Evolutionary conservation across 2,329 filamentous ascomycete genomes (phyloP), one percentile per base, ranked within the genome.

Genomic region (Exutisphaerella laricina): DNA sequence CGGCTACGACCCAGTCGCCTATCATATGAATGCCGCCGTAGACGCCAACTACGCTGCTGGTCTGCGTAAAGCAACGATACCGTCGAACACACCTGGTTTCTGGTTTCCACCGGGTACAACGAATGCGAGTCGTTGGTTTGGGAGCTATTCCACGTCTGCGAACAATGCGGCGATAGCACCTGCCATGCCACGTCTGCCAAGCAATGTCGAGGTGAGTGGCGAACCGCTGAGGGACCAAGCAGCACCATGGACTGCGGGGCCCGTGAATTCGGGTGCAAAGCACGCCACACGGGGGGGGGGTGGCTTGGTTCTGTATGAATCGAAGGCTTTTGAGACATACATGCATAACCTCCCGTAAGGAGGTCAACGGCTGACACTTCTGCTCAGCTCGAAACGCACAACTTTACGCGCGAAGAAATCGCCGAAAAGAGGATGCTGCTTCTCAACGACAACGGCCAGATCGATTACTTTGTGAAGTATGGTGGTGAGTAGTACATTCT

Each of bases 371-470:
- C n/a, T n/a, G n/a, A n/a, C n/a, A n/a, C n/a, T n/a, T n/a, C n/a
- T n/a, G n/a, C n/a, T n/a, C n/a, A n/a, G 64, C 75, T 98, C 39
- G 90, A 97, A 60, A 90, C 90, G 0, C 92, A 97, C 60, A 85
- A 98, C 63, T 98, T 98, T 61, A 85, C 85, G 0, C 78, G 87
- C 2, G 90, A 97, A 64, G 89, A 96, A 58, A 78, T 94, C 40
- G 90, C 89, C 0, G 92, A 97, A 69, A 88, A 84, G 62, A 83
- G 90, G 55, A 88, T 89, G 51, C 83, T 81, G 48, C 65, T 95
- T 5, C 77, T 98, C 3, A 98, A 98, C 55, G 92, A 98, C 57
- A 97, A 97, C 53, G 90, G 89, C 0, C 92, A 98, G 66, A 82
- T 98, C 29, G 92, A 98, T 63, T 98, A 80, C 66, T 94, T 84